Conservation (phyloP, 2,329 filamentous ascomycete species). For the Periconia macrospinosa region DNA sequence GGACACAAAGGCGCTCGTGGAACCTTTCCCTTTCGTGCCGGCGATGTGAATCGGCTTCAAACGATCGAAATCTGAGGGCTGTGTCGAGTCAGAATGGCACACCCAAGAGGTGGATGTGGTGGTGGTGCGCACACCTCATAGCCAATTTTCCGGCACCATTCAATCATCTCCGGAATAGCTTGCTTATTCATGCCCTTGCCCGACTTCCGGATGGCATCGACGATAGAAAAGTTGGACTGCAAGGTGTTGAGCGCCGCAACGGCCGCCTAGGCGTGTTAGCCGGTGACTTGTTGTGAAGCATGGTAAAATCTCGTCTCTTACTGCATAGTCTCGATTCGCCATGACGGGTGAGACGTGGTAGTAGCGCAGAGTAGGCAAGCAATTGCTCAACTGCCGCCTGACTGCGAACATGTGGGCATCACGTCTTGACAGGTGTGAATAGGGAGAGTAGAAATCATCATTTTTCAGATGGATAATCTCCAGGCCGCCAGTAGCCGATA, state of each 20-base stretch:
- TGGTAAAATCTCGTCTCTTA: conserved; percentile 13
- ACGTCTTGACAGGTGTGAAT: not conserved
- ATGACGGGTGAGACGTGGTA: conserved; percentile 23
- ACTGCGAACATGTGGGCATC: conserved; percentile 37
- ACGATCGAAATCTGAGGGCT: conserved; percentile 64
- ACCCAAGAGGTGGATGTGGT: not conserved
- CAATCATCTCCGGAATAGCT: conserved; percentile 79
- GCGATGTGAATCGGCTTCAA: conserved; percentile 78
- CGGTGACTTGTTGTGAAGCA: not conserved
- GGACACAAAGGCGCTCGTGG: conserved; percentile 80
- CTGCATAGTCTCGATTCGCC: conserved; percentile 40
- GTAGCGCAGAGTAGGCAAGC: conserved; percentile 14
- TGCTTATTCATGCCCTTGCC: conserved; percentile 72
- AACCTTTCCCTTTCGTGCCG: conserved; percentile 93
- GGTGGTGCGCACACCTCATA: conserved; percentile 63
- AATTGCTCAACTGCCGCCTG: conserved; percentile 19
- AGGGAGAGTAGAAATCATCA: not conserved
- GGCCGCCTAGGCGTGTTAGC: conserved; percentile 58
- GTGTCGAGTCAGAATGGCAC: conserved; percentile 9
- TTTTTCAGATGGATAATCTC: not conserved
- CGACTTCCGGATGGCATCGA: conserved; percentile 76
- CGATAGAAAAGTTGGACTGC: conserved; percentile 75
- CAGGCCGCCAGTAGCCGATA: not conserved
- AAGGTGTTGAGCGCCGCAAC: conserved; percentile 74
- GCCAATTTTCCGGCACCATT: conserved; percentile 75